Evolutionary conservation across 2,329 filamentous ascomycete species (phyloP), one percentile per base, ranked within the genome.

Genomic region (Sclerotinia subarctica): DNA sequence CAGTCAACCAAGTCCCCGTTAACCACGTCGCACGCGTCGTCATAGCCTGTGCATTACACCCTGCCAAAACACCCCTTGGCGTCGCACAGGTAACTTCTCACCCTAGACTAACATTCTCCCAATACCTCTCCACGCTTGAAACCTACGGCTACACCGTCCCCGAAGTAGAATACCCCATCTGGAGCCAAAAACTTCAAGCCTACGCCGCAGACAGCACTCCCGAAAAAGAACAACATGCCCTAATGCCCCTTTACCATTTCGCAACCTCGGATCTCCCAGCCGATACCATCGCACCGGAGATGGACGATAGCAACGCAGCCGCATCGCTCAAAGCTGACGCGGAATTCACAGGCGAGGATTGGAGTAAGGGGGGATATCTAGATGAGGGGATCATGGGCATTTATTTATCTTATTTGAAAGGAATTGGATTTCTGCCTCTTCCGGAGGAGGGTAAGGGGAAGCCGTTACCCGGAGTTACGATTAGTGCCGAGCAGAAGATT

Each of bases 1-100:
- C 92, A 0, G 88, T 97, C 78, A 98, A 97, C 81, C 88, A 90
- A 78, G 91, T 97, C 0, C 94, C 94, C 0, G 93, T 97, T 35
- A 88, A 88, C 70, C 92, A 96, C 72, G 93, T 97, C 47, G 86
- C 90, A 1, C 84, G 87, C n/a, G 86, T 96, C 10, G 90, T 96
- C 35, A 87, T 93, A 24, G 92, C 93, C 0, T 83, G 89, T 11
- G 79, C 87, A 1, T 69, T 75, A 2, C 68, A 56, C n/a, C 70
- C 69, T 7, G 67, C 73, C 0, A 68, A 68, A 42, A 70, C 59
- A 19, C 68, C 70, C 1, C 52, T 75, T 3, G 82, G 85, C 69
- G 91, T 96, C 6, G 85, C 88, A 1, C 92, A 96, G 73, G 88
- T 95, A 59, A 96, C 93, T 1, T 86, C 86, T 3, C 92, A 94